Conservation (phyloP, 106 monocot genomes). For the Gastrodia elata region DNA sequence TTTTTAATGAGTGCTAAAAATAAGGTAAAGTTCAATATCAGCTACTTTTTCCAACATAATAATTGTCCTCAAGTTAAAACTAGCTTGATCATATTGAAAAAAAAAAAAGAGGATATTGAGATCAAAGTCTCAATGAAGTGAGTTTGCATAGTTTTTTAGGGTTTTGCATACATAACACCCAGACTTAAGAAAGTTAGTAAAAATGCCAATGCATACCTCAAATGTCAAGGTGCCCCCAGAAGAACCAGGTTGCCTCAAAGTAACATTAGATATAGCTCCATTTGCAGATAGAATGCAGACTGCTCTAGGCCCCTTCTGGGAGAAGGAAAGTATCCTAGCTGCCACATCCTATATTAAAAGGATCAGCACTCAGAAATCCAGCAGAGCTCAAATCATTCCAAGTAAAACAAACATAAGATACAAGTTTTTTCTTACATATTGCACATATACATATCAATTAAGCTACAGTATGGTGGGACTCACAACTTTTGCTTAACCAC, state of each 20-base stretch:
- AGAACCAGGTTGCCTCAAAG: slow-evolving; percentile 59
- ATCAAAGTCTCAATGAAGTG: background rate
- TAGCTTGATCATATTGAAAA: no score
- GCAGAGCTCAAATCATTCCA: background rate
- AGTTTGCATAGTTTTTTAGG: background rate
- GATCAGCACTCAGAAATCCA: background rate
- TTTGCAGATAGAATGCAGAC: slow-evolving; percentile 78
- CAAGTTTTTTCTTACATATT: no score
- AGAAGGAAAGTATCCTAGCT: slow-evolving; percentile 53
- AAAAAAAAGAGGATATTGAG: background rate
- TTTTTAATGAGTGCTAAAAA: no score
- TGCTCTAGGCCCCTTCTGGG: slow-evolving; percentile 62
- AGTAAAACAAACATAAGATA: background rate
- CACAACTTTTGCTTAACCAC: no score
- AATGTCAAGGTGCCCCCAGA: slow-evolving; percentile 63
- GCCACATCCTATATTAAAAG: slow-evolving; percentile 47
- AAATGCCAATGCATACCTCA: slow-evolving; percentile 33
- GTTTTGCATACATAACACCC: no score
- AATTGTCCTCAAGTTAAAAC: background rate
- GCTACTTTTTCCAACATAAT: background rate
- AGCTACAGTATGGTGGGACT: no score
- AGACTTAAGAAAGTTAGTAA: background rate
- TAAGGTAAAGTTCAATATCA: background rate
- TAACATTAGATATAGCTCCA: slow-evolving; percentile 74
- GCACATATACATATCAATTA: no score